Evolutionary conservation across 192 early-diverging fungal species (phyloP), one percentile per base, ranked within the genome.

Genomic region (Linderina pennispora): DNA sequence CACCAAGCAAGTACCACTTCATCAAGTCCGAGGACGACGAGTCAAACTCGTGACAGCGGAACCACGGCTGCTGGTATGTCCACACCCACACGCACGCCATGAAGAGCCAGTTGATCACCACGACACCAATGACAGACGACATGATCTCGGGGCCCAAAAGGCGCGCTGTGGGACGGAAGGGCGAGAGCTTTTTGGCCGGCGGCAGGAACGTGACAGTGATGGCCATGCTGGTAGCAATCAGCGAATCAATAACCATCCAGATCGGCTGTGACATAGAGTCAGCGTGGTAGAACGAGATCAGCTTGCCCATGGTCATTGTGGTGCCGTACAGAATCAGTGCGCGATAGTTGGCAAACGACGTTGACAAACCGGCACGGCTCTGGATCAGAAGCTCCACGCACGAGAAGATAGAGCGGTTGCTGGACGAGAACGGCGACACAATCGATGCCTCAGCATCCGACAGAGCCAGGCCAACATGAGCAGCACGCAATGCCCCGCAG

Each of bases 361-460:
- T 79, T 42, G 84, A 81, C 8, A 89, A 57, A 31, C 81, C 82
- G 36, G 80, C 80, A 17, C 87, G 74, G 17, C 81, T 81, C 65
- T 87, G 83, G 31, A 65, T 67, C 23, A 89, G 41, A 22, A 87
- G 74, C 43, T 81, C 81, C 10, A 86, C 86, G 45, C 87, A 89
- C 8, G 80, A 77, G 19, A 55, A 48, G 17, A 91, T 64, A 28
- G 77, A 81, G n/a, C 79, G 77, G 37, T 74, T 48, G 36, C 76
- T 72, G 20, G 84, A 80, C 22, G 79, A 74, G 55, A 91, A 91
- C 16, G 86, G 88, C 24, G 88, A 80, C 0, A 91, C 88, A 58
- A 91, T 88, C 4, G 85, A 85, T 3, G 85, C 80, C 47, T 88
- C 87, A 28, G 87, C 80, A 40, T 86, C 85, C 26, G 84, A 86